These are phyloP conservation scores for Fermentozyma sake DNA, from an alignment of 1,139 yeast species.

Conservation along the genomic window DNA sequence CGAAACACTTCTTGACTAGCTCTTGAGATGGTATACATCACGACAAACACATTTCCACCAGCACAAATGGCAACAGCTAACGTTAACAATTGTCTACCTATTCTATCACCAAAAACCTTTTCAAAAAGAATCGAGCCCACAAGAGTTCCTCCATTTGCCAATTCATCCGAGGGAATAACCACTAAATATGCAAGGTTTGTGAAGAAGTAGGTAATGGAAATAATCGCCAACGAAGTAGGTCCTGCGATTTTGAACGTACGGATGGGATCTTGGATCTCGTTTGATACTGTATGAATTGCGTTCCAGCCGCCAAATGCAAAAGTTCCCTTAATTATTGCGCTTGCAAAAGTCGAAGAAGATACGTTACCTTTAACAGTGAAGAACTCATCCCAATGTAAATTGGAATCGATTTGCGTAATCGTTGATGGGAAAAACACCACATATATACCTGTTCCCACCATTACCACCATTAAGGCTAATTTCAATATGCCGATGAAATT, in stretches of 20 bases:
- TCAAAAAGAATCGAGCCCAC: conserved; percentile 57
- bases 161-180: conserved; percentile 50
- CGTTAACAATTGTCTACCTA: conserved; percentile 53
- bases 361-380: conserved; percentile 24
- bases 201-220: conserved; percentile 47
- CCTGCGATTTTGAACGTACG: conserved; percentile 59
- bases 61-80: conserved; percentile 56
- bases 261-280: conserved; percentile 56
- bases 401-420: conserved; percentile 38
- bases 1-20: conserved; percentile 62
- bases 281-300: conserved; percentile 56
- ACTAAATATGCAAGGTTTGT: conserved; percentile 55
- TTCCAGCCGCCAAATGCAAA: conserved; percentile 67
- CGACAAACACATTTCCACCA: conserved; percentile 62
- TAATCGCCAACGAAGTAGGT: conserved; percentile 46
- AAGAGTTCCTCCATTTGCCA: conserved; percentile 51
- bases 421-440: conserved; percentile 40
- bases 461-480: conserved; percentile 41
- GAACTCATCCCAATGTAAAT: conserved; percentile 32
- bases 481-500: conserved; percentile 56
- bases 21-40: conserved; percentile 54
- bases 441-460: conserved; percentile 49
- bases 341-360: conserved; percentile 43
- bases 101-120: conserved; percentile 46
- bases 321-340: conserved; percentile 55